Base-by-base conservation (phyloP, 1,139 yeast species). In the Magnusiomyces fungicola region DNA sequence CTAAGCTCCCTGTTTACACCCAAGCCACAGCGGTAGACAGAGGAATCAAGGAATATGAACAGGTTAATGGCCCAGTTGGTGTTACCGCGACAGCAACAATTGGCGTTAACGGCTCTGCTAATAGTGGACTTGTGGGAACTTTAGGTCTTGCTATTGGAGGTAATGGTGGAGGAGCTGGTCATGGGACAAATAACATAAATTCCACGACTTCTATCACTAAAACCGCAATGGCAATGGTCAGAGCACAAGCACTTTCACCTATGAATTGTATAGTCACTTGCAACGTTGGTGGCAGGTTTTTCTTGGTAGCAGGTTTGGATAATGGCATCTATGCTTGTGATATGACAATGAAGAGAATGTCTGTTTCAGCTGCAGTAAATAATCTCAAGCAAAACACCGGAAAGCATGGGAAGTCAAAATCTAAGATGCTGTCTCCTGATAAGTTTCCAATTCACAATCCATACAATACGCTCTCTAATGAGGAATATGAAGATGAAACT, bases 1-100 rank as follows among this genome's bases (percentile, higher is more conserved):
- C 85, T 0, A 80, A 78, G 55, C 63, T 84, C 42, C 89, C 85
- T 2, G 69, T 81, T 1, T 75, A 80, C 50, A 75, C 82, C 0
- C 74, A 78, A n/a, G 75, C 77, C 18, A 86, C 87, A 30, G 84
- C 83, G 1, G 64, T 85, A 22, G 81, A 80, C 54, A 64, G 72
- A 4, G 78, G 80, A 3, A 61, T 76, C 34, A 61, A 63, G 25
- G 59, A 58, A 29, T 61, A 63, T 42, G 51, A 48, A 21, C n/a
- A 37, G 4, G 32, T 32, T 5, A 42, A 42, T 12, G 43, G 43
- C 6, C 30, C 43, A 14, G 43, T 39, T 24, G 43, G 43, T 16
- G 30, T 27, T 4, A 24, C 39, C 14, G 33, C 21, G 21, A 46
- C 30, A 30, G 40, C 18, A 22, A 34, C 38, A 16, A 5, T 34